phyloP scores from a whole-genome alignment of 1,284 basidiomycete genomes.

The Tremellales sp. region DNA sequence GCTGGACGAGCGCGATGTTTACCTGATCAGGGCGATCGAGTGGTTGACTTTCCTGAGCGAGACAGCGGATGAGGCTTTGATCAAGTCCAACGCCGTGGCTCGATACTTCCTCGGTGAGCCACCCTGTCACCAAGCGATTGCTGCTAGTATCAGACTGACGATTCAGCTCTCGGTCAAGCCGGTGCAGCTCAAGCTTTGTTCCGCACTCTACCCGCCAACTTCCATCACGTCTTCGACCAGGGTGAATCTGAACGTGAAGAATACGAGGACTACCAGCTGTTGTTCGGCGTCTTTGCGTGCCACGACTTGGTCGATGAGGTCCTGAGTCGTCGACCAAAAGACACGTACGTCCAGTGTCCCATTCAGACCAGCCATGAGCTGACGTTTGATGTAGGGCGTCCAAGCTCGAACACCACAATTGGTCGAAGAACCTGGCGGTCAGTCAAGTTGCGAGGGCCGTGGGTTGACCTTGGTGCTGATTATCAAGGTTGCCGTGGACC shows the following conservation, averaged over 20 bases:
- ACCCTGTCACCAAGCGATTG: neutral
- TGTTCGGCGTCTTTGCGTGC: constrained; percentile 35
- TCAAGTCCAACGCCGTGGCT: constrained; percentile 77
- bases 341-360: constrained; percentile 15
- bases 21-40: constrained; percentile 81
- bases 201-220: constrained; percentile 61
- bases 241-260: constrained; percentile 52
- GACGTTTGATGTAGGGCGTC: constrained; percentile 19
- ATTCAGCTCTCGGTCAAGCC: constrained; percentile 65
- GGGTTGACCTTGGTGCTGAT: neutral
- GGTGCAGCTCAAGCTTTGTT: constrained; percentile 65
- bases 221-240: constrained; percentile 52
- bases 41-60: constrained; percentile 80
- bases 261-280: constrained; percentile 17
- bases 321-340: constrained; percentile 21
- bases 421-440: constrained; percentile 21
- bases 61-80: constrained; percentile 72
- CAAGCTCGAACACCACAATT: constrained; percentile 34
- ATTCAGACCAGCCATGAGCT: neutral
- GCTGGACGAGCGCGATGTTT: constrained; percentile 53
- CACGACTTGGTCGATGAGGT: constrained; percentile 40
- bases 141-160: neutral
- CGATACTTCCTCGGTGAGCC: constrained; percentile 77
- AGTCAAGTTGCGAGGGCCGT: neutral
- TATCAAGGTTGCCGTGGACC: constrained; percentile 40